These are phyloP conservation scores for Xylaria sp. DNA, from an alignment of 495 filamentous ascomycete species.

Conservation along the genomic window DNA sequence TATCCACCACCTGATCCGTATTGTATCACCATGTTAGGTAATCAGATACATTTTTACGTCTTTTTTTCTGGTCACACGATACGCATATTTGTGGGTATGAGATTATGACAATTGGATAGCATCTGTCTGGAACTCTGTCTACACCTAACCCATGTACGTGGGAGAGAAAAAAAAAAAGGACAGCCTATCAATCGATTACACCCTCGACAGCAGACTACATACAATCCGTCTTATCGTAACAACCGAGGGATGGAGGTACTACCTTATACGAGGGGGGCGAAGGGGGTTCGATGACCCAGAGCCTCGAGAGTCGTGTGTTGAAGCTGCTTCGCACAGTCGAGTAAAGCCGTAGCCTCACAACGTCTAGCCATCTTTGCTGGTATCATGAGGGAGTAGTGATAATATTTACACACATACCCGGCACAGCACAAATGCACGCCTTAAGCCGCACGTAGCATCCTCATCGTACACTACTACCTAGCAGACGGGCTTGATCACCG, in stretches of 20 bases:
- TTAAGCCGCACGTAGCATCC: background rate
- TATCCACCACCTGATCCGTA: conserved; percentile 13
- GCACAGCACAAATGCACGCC: background rate
- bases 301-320: background rate
- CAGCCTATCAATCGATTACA: background rate
- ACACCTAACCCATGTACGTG: background rate
- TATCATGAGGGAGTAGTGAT: background rate
- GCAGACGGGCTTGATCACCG: background rate
- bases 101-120: too few relatives aligned
- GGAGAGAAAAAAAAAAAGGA: background rate
- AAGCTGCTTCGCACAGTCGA: background rate
- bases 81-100: conserved; percentile 1
- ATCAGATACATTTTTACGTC: background rate
- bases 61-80: conserved; percentile 18
- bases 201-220: background rate
- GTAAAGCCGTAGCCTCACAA: background rate
- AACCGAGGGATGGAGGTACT: background rate
- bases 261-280: too few relatives aligned
- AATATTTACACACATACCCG: background rate
- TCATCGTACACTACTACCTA: background rate
- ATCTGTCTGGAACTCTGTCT: too few relatives aligned
- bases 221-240: background rate
- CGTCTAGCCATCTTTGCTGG: background rate
- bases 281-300: background rate
- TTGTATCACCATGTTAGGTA: conserved; percentile 8